Conservation (phyloP, 208 protist species). For the Acanthamoeba healyi region DNA sequence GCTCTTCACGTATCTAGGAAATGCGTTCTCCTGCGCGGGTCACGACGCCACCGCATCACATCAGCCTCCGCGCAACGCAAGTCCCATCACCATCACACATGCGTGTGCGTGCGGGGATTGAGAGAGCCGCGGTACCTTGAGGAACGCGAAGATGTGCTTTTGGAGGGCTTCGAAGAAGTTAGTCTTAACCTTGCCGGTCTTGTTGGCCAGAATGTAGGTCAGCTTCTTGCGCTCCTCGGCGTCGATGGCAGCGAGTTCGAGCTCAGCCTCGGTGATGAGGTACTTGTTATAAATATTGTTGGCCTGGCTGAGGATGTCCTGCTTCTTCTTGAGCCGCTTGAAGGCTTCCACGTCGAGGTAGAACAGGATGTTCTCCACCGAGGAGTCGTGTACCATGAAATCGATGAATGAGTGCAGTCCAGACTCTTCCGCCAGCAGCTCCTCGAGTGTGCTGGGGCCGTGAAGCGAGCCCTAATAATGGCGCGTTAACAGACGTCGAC, state of each 20-base stretch:
- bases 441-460: background rate
- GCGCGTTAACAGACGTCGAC: background rate
- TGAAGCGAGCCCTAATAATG: background rate
- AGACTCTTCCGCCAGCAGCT: conserved; percentile 10
- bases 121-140: background rate
- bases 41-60: background rate
- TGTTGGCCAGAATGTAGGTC: conserved; percentile 57
- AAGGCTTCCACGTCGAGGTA: conserved; percentile 57
- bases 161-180: conserved; percentile 48
- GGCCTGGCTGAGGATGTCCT: conserved; percentile 57
- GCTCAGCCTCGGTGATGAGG: conserved; percentile 54
- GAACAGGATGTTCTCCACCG: conserved; percentile 58
- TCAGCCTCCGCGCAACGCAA: background rate
- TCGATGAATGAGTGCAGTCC: conserved; percentile 18
- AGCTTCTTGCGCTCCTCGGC: conserved; percentile 63
- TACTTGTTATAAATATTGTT: conserved; percentile 64
- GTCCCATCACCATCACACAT: background rate
- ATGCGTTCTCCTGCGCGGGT: background rate
- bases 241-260: conserved; percentile 25
- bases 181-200: conserved; percentile 62
- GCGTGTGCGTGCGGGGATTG: background rate
- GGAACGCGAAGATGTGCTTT: conserved; percentile 24
- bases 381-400: background rate
- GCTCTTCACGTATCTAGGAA: conserved; percentile 21
- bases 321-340: conserved; percentile 63